Evolutionary conservation across 208 protist species (phyloP), one percentile per base, ranked within the genome.

Genomic region (Leptomonas pyrrhocoris): DNA sequence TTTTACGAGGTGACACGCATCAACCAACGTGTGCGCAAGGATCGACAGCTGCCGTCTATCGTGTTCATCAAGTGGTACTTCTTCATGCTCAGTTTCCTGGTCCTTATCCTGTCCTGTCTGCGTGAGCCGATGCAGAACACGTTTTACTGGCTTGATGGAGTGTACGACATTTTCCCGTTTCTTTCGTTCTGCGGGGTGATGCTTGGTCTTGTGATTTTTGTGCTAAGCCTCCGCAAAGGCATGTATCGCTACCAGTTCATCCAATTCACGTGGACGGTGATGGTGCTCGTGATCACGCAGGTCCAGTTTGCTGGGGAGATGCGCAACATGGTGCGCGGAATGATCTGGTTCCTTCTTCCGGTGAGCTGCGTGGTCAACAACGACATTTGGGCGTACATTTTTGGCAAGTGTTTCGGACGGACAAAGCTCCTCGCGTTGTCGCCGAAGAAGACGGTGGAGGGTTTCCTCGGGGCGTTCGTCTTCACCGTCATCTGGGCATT

Each of bases 301-400:
- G 78, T 76, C 30, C 89, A 95, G 62, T 88, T 78, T 42, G 73
- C 77, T 11, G 69, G 82, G 11, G 80, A 93, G 62, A 68, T 95
- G 63, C 77, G 72, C 58, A 97, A 94, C 65, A 92, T 98, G 84
- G 83, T 94, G 49, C 81, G 88, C 23, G 94, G 92, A 27, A 95
- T 97, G 91, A 86, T 98, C 49, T 98, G 94, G 92, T 98, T 98
- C 73, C 74, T 96, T 31, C 77, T 98, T 54, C 94, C 94, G 1
- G 86, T 94, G 46, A 88, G 80, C 50, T 95, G 88, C 67, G 92
- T 98, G 46, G 73, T 97, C 34, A 92, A 87, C 71, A 98, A 98
- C 65, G 94, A 98, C 58, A 94, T 92, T 68, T 96, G 86, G 86
- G 94, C 94, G 16, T 98, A 96, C 77, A 74, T 89, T 0, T 95